A percentile compares a stretch with the other conserved stretches of the same genome.
phyloP scores from a whole-genome alignment of 2,329 filamentous ascomycete genomes.

The Paraphaeosphaeria sporulosa region DNA sequence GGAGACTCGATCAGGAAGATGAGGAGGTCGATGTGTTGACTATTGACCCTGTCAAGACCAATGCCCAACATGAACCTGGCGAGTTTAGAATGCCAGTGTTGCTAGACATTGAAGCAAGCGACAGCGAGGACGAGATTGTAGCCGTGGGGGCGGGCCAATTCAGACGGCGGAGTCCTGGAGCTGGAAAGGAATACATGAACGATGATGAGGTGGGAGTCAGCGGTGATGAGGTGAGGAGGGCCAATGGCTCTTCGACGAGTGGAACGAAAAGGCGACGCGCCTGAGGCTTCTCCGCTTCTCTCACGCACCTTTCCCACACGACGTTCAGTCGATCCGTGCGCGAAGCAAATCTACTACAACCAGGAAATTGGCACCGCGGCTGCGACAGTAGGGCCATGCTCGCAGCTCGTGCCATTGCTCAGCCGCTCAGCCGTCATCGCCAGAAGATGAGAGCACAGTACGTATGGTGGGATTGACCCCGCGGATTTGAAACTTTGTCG shows the following conservation, averaged over 20 bases:
- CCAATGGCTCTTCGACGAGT: constrained; percentile 41
- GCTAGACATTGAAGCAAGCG: constrained; percentile 91
- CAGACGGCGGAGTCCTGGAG: constrained; percentile 82
- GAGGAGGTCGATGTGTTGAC: constrained; percentile 92
- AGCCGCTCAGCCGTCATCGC: too few species aligned
- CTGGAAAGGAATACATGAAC: constrained; percentile 72
- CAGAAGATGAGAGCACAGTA: too few species aligned
- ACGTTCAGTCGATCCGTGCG: neutral
- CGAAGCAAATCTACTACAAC: neutral
- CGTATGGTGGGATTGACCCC: too few species aligned
- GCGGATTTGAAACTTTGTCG: too few species aligned
- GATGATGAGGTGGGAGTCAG: constrained; percentile 57
- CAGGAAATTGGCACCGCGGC: neutral
- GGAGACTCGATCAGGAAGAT: constrained; percentile 88
- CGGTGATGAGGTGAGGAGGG: constrained; percentile 44
- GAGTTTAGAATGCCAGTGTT: constrained; percentile 92
- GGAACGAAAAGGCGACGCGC: constrained; percentile 45
- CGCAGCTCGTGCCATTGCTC: too few species aligned
- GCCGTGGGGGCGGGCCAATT: constrained; percentile 79
- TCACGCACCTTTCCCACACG: neutral
- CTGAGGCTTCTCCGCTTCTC: neutral
- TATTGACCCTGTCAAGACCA: constrained; percentile 68
- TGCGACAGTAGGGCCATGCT: too few species aligned
- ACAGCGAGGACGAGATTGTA: constrained; percentile 89
- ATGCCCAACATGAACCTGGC: constrained; percentile 57